Percentiles rank a stretch among this genome's conserved stretches.
These are phyloP conservation scores for Trichosphaerium sp. DNA, from an alignment of 78 protist genomes.

Conservation along the genomic window DNA sequence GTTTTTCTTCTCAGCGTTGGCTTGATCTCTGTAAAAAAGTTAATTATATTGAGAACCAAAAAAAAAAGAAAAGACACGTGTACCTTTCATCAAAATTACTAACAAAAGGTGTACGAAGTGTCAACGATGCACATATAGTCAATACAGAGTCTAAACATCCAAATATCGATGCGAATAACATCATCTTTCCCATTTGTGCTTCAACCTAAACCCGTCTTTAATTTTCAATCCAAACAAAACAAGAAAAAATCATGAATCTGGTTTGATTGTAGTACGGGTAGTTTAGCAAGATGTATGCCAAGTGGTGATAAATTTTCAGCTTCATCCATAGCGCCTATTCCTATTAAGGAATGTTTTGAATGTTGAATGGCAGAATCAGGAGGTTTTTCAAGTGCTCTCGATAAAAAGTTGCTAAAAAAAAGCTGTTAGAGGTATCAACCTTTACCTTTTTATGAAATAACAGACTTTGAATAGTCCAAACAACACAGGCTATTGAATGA, in stretches of 20 bases:
- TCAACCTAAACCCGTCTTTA: too few relatives aligned
- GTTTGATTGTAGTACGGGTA: too few relatives aligned
- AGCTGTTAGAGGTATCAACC: too few relatives aligned
- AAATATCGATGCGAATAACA: constrained; percentile 54
- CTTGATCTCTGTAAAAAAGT: constrained; percentile 67
- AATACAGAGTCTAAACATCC: constrained; percentile 74
- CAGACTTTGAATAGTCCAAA: too few relatives aligned
- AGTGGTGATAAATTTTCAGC: constrained; percentile 38
- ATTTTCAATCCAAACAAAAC: too few relatives aligned
- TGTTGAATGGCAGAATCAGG: constrained; percentile 14
- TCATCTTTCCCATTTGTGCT: constrained; percentile 69
- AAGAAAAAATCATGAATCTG: too few relatives aligned
- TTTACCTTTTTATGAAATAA: too few relatives aligned
- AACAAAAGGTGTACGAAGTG: neutral
- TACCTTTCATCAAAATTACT: neutral
- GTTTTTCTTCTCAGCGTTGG: constrained; percentile 40
- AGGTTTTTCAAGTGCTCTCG: constrained; percentile 44
- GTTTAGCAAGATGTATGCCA: constrained; percentile 65
- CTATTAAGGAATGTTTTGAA: constrained; percentile 3
- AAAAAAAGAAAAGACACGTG: neutral
- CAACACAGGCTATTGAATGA: too few relatives aligned
- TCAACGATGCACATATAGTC: constrained; percentile 71
- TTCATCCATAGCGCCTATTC: constrained; percentile 1
- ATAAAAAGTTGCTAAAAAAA: constrained; percentile 18
- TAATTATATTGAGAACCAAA: constrained; percentile 6